phyloP scores from a whole-genome alignment of 805 yeast genomes.

The Cyberlindnera saturnus region DNA sequence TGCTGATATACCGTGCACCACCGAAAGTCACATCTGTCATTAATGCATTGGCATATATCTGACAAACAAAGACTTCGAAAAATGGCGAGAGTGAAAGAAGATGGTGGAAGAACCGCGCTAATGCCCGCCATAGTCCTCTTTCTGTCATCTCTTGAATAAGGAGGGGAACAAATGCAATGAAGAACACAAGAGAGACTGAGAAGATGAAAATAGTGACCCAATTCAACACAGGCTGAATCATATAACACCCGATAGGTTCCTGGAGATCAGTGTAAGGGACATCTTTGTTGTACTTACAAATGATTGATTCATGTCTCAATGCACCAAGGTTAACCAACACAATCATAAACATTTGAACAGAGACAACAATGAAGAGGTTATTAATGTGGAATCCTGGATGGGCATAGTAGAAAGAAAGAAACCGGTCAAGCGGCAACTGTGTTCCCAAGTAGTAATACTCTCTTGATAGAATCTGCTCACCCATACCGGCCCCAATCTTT shows the following conservation, averaged over 20 bases:
- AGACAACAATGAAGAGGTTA: constrained; percentile 78
- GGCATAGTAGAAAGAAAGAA: constrained; percentile 90
- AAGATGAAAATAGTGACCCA: constrained; percentile 89
- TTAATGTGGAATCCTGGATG: constrained; percentile 96
- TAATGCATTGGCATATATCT: constrained; percentile 78
- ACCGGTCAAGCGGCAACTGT: constrained; percentile 80
- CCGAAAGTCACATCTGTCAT: constrained; percentile 77
- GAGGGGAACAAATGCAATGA: constrained; percentile 84
- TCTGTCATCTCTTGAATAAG: constrained; percentile 84
- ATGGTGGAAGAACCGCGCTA: constrained; percentile 65
- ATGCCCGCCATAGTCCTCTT: constrained; percentile 74
- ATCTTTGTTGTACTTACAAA: constrained; percentile 61
- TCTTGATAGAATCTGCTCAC: constrained; percentile 88
- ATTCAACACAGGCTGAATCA: constrained; percentile 74
- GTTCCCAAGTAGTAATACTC: constrained; percentile 91
- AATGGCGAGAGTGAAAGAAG: constrained; percentile 79
- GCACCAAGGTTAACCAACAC: constrained; percentile 77
- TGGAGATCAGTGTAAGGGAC: constrained; percentile 69
- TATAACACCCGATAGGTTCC: constrained; percentile 79
- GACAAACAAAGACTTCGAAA: constrained; percentile 94
- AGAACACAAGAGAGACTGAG: constrained; percentile 88
- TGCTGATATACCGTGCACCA: constrained; percentile 86
- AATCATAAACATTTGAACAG: constrained; percentile 83
- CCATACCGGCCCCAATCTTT: constrained; percentile 98
- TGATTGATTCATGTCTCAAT: constrained; percentile 61